phyloP scores from a whole-genome alignment of 306 rosid species.

The Casuarina glauca region DNA sequence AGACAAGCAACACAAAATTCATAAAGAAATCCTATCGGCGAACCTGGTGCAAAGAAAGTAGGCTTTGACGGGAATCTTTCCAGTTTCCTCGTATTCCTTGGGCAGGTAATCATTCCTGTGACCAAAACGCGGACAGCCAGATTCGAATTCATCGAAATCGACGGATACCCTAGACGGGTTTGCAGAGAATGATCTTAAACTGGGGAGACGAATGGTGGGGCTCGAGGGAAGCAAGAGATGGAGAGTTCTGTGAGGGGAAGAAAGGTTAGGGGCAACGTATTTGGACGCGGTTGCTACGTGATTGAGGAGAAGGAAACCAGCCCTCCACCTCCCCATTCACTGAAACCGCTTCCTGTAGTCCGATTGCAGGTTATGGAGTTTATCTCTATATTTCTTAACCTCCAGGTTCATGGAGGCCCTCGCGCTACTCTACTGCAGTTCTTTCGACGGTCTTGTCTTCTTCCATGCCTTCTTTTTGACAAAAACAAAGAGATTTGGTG shows the following conservation, averaged over 20 bases:
- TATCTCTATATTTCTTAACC: neutral
- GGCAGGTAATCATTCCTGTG: constrained; percentile 24
- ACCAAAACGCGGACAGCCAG: constrained; percentile 20
- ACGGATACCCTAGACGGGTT: constrained; percentile 41
- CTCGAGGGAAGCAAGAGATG: constrained; percentile 17
- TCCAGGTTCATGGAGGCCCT: neutral
- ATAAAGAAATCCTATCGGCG: constrained; percentile 12
- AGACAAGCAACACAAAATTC: neutral
- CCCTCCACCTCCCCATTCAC: constrained; percentile 93
- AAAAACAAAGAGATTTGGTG: no score
- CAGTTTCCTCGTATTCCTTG: constrained; percentile 37
- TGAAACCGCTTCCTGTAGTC: constrained; percentile 9
- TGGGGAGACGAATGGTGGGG: constrained; percentile 27
- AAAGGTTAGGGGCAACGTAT: constrained; percentile 17
- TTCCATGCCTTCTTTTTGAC: no score
- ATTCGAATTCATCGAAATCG: constrained; percentile 42
- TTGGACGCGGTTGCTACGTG: constrained; percentile 37
- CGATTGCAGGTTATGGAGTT: neutral
- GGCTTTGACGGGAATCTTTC: constrained; percentile 78
- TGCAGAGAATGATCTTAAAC: constrained; percentile 52
- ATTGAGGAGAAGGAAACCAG: constrained; percentile 50
- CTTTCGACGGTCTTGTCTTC: no score
- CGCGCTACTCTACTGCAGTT: neutral
- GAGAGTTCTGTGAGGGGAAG: constrained; percentile 16
- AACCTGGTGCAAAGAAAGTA: constrained; percentile 91